Percentiles rank a stretch among this genome's conserved stretches.
Evolutionary conservation across 2,329 filamentous ascomycete species (phyloP).

Genomic region (Metarhizium sp.): DNA sequence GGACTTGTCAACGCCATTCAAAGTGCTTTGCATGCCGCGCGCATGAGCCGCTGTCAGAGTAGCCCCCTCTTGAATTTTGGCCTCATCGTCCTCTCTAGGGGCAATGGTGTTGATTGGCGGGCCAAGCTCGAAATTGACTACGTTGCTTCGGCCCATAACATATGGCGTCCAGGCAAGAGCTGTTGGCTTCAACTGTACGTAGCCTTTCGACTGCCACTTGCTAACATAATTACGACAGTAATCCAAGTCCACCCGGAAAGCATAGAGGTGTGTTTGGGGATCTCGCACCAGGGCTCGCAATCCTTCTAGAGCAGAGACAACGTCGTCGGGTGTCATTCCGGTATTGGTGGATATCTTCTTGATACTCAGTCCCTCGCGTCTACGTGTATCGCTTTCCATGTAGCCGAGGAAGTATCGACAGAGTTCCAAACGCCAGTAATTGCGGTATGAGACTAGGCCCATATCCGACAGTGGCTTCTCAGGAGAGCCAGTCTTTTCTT

Average conservation of each 20-base stretch:
- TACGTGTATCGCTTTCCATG: conserved; percentile 18
- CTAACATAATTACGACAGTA: conserved; percentile 83
- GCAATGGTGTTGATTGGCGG: conserved; percentile 79
- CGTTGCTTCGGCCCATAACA: conserved; percentile 82
- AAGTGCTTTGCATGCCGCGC: conserved; percentile 11
- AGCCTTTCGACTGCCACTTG: conserved; percentile 82
- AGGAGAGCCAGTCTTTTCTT: conserved; percentile 88
- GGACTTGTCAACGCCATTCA: conserved; percentile 14
- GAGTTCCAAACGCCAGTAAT: conserved; percentile 88
- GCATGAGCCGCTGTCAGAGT: background rate
- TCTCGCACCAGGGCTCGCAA: conserved; percentile 84
- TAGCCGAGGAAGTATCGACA: conserved; percentile 68
- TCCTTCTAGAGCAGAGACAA: conserved; percentile 86
- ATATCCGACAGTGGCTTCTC: conserved; percentile 98
- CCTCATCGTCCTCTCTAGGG: conserved; percentile 66
- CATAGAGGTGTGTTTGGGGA: conserved; percentile 79
- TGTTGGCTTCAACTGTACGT: conserved; percentile 73
- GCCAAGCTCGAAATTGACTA: conserved; percentile 73
- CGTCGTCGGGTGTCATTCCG: conserved; percentile 92
- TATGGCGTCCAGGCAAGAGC: conserved; percentile 92
- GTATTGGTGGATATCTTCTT: conserved; percentile 75
- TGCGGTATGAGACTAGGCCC: conserved; percentile 93
- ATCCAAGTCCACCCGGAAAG: conserved; percentile 73
- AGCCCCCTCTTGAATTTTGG: conserved; percentile 24
- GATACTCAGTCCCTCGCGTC: conserved; percentile 46